phyloP scores from a whole-genome alignment of 371 early-diverging fungal genomes.

The Massospora cicadina region DNA sequence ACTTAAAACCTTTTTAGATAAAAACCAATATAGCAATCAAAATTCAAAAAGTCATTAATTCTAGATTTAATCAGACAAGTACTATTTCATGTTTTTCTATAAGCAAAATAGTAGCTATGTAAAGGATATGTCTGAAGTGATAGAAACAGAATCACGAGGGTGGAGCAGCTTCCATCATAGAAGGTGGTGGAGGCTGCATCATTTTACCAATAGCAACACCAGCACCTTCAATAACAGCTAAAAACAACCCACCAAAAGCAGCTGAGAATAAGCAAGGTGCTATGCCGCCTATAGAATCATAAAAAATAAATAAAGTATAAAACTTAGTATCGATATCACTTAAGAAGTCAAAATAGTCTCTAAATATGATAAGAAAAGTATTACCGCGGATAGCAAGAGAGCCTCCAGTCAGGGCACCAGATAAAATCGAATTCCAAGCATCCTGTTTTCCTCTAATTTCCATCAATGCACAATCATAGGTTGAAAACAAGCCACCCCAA shows the following conservation, averaged over 20 bases:
- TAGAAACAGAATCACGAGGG: background rate
- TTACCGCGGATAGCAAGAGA: slow-evolving; percentile 69
- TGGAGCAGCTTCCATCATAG: slow-evolving; percentile 9
- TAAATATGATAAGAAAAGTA: background rate
- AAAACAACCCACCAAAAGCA: slow-evolving; percentile 73
- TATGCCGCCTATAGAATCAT: slow-evolving; percentile 36
- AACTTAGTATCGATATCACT: background rate
- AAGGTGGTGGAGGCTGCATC: slow-evolving; percentile 15
- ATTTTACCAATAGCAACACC: slow-evolving; percentile 48
- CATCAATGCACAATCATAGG: slow-evolving; percentile 87
- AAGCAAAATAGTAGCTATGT: background rate
- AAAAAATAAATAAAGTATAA: background rate
- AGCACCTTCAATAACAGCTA: slow-evolving; percentile 90
- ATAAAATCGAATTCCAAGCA: slow-evolving; percentile 81
- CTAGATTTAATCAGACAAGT: background rate
- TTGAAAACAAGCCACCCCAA: slow-evolving; percentile 93
- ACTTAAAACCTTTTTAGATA: too few relatives aligned
- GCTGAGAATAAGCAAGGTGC: slow-evolving; percentile 70
- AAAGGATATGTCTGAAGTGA: background rate
- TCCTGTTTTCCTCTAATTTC: slow-evolving; percentile 90
- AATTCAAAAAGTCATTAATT: too few relatives aligned
- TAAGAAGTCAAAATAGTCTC: background rate
- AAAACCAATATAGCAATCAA: too few relatives aligned
- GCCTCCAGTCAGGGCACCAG: slow-evolving; percentile 89
- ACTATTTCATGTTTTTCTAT: background rate